These are phyloP conservation scores for Colletotrichum camelliae DNA, from an alignment of 2,329 filamentous ascomycete genomes.

Conservation along the genomic window DNA sequence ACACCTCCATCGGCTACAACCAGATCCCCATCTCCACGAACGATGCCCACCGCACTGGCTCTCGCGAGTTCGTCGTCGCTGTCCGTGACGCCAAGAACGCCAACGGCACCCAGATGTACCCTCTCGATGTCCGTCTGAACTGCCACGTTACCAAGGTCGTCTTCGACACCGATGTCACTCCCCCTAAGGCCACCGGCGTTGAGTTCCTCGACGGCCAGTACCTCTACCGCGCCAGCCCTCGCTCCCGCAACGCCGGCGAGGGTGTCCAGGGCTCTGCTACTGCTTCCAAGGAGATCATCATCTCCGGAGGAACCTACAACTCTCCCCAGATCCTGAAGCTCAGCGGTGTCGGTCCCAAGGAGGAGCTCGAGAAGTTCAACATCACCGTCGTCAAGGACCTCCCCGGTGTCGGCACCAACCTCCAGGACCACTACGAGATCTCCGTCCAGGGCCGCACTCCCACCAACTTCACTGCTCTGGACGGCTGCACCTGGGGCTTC, in stretches of 20 bases:
- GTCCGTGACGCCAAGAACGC: slow-evolving; percentile 51
- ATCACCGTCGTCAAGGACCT: slow-evolving; percentile 55
- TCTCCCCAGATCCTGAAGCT: slow-evolving; percentile 59
- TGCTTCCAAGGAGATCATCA: slow-evolving; percentile 51
- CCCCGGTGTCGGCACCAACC: slow-evolving; percentile 64
- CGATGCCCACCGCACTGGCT: slow-evolving; percentile 56
- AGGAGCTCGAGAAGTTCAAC: slow-evolving; percentile 40
- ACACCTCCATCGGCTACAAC: slow-evolving; percentile 53
- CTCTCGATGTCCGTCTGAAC: slow-evolving; percentile 59
- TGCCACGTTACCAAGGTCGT: slow-evolving; percentile 49
- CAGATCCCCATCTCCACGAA: slow-evolving; percentile 63
- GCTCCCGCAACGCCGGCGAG: slow-evolving; percentile 28
- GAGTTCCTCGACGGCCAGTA: slow-evolving; percentile 51
- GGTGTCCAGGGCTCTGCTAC: neutral
- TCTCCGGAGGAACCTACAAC: slow-evolving; percentile 59
- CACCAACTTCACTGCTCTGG: slow-evolving; percentile 39
- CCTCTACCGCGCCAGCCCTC: slow-evolving; percentile 52
- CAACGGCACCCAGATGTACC: slow-evolving; percentile 59
- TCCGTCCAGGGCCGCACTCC: slow-evolving; percentile 47
- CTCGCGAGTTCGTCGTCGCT: slow-evolving; percentile 60
- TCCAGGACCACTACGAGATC: slow-evolving; percentile 63
- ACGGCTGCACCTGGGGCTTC: slow-evolving; percentile 32
- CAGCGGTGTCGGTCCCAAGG: slow-evolving; percentile 50
- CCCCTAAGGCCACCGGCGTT: slow-evolving; percentile 52
- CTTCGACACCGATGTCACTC: slow-evolving; percentile 41